A percentile compares a stretch with the other conserved stretches of the same genome.
These are phyloP conservation scores for Pseudohalonectria lignicola DNA, from an alignment of 2,329 filamentous ascomycete species.

Conservation along the genomic window DNA sequence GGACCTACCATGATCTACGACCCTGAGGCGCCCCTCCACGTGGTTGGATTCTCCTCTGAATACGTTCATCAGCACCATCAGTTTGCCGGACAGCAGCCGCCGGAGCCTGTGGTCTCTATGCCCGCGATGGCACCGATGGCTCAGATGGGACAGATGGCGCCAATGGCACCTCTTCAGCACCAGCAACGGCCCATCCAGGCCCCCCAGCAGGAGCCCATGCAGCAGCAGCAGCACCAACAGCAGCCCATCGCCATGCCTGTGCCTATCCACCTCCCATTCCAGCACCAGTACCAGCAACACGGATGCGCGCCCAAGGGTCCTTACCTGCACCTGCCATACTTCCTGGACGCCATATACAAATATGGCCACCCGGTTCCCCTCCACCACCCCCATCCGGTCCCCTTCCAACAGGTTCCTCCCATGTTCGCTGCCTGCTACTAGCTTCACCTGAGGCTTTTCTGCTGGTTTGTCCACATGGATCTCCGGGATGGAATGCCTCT, in stretches of 20 bases:
- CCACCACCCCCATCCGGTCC: conserved; percentile 2
- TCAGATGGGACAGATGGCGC: conserved; percentile 23
- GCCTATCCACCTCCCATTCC: neutral
- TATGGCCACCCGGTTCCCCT: neutral
- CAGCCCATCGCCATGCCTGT: neutral
- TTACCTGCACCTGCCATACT: neutral
- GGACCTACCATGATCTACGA: conserved; percentile 28
- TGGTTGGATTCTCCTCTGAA: conserved; percentile 28
- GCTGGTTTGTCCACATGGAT: no score
- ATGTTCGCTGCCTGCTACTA: conserved; percentile 3
- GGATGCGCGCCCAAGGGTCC: neutral
- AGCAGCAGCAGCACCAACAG: neutral
- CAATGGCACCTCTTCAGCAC: conserved; percentile 34
- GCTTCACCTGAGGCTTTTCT: no score
- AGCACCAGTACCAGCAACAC: neutral
- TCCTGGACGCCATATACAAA: conserved; percentile 2
- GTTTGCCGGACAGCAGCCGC: no score
- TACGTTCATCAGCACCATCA: conserved; percentile 18
- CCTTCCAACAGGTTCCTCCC: conserved; percentile 2
- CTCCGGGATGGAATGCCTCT: no score
- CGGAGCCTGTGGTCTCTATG: no score
- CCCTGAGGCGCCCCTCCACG: conserved; percentile 27
- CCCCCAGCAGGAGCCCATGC: neutral
- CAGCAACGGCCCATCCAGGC: conserved; percentile 19
- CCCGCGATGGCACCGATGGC: no score